These are phyloP conservation scores for Backusella mclennaniae DNA, from an alignment of 192 early-diverging fungal genomes.

Conservation along the genomic window DNA sequence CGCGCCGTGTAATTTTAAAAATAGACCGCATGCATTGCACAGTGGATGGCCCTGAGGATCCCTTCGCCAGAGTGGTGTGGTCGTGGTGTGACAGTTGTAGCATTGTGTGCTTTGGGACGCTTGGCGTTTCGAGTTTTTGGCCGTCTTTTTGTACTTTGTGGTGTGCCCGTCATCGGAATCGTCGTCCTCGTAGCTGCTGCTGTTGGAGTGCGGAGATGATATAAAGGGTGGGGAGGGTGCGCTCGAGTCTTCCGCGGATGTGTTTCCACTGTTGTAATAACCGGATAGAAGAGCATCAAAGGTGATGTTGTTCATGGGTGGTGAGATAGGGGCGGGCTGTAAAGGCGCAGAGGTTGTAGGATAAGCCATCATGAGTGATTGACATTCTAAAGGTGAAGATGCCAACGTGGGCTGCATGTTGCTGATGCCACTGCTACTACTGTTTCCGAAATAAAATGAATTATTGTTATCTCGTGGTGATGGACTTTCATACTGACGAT, in stretches of 20 bases:
- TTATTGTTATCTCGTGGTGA: not conserved
- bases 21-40: slow-evolving; percentile 98
- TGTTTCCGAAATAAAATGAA: slow-evolving; percentile 4
- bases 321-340: not conserved
- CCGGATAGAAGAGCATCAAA: not conserved
- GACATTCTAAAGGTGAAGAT: not conserved
- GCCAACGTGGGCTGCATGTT: not conserved
- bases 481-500: not conserved
- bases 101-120: not conserved
- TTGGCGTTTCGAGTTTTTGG: not conserved
- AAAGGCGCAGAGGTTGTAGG: not conserved
- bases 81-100: slow-evolving; percentile 48
- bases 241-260: not conserved
- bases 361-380: not conserved
- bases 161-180: not conserved
- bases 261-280: not conserved
- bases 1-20: slow-evolving; percentile 92
- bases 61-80: slow-evolving; percentile 93
- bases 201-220: slow-evolving; percentile 5
- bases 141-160: not conserved
- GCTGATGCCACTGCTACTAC: not conserved
- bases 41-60: slow-evolving; percentile 86
- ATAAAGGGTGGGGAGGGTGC: not conserved
- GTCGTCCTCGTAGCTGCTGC: not conserved
- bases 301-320: not conserved